A percentile compares a stretch with the other conserved stretches of the same genome.
phyloP scores from a whole-genome alignment of 164 flowering plant genomes.

The Berberis thunbergii region DNA sequence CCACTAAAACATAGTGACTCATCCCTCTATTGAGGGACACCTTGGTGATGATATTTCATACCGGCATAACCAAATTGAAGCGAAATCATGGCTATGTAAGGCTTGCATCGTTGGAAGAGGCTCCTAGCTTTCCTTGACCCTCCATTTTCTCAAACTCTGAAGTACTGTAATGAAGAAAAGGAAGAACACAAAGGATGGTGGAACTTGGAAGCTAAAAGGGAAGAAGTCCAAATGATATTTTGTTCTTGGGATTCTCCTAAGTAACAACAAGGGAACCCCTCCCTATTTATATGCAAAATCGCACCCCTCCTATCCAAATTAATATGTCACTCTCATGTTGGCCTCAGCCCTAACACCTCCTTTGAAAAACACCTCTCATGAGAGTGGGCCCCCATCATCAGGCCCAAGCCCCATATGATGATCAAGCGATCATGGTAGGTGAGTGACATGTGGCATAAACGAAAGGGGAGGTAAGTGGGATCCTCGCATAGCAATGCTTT shows the following conservation, averaged over 20 bases:
- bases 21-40: slow-evolving; percentile 71
- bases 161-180: background rate
- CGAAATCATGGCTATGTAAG: slow-evolving; percentile 63
- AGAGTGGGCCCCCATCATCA: too few species aligned
- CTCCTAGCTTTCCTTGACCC: slow-evolving; percentile 21
- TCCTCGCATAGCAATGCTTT: background rate
- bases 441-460: background rate
- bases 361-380: too few species aligned
- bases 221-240: background rate
- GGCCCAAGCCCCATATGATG: too few species aligned
- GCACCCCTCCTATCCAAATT: background rate
- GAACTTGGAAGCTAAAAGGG: background rate
- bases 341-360: background rate
- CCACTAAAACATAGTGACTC: slow-evolving; percentile 83
- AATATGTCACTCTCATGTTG: background rate
- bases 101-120: slow-evolving; percentile 33
- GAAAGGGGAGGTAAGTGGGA: background rate
- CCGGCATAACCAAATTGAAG: slow-evolving; percentile 90
- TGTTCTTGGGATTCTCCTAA: background rate
- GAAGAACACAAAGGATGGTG: background rate
- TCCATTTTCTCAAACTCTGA: slow-evolving; percentile 21
- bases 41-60: slow-evolving; percentile 77
- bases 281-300: background rate
- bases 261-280: background rate
- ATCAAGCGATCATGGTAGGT: too few species aligned